Evolutionary conservation across 164 flowering plant species (phyloP).

Genomic region (Annona squamosa): DNA sequence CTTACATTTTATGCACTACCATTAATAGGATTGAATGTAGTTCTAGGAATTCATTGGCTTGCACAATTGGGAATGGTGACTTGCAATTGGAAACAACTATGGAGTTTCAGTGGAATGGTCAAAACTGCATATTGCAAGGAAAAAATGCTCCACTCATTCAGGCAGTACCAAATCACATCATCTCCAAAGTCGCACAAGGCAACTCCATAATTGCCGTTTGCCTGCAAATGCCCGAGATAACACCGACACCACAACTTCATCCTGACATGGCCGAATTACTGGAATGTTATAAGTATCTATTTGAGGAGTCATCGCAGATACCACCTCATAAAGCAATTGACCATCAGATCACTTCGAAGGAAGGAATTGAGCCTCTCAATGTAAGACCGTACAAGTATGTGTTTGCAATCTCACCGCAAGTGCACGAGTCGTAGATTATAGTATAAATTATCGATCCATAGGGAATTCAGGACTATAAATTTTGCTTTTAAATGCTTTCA

Average conservation of each 20-base stretch:
- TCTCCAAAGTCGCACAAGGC: neutral
- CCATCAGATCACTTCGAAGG: neutral
- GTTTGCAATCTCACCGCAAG: too few species aligned
- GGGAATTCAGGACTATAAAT: too few species aligned
- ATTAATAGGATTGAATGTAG: neutral
- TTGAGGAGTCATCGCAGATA: neutral
- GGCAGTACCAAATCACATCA: neutral
- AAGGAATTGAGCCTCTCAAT: neutral
- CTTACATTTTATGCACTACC: neutral
- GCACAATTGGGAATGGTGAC: neutral
- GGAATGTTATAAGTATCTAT: neutral
- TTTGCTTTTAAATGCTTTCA: too few species aligned
- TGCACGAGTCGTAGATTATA: too few species aligned
- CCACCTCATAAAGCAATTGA: neutral
- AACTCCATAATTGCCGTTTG: constrained; percentile 5
- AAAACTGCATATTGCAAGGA: neutral
- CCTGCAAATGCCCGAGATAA: neutral
- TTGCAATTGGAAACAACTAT: constrained; percentile 4
- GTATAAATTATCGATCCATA: too few species aligned
- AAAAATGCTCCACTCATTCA: neutral
- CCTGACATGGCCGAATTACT: neutral
- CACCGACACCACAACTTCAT: neutral
- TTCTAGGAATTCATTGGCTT: constrained; percentile 1
- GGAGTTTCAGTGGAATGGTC: neutral
- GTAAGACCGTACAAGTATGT: constrained; percentile 3